Evolutionary conservation across 1,284 basidiomycete species (phyloP).

Genomic region (Coniferiporia sulphurascens): DNA sequence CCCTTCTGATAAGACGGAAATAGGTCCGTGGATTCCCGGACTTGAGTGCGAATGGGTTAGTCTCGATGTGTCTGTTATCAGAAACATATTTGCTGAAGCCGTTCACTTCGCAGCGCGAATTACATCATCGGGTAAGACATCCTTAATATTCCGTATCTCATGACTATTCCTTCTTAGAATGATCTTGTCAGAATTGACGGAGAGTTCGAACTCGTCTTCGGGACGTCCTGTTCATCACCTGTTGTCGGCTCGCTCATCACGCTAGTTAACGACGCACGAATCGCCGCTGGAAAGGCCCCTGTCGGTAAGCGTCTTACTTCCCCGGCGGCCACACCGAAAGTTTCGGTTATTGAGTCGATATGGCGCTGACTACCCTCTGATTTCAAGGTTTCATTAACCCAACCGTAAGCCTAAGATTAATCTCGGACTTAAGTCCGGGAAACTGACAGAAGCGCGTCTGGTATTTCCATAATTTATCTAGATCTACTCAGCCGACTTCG

Average conservation of each 20-base stretch:
- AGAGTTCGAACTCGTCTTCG: conserved; percentile 23
- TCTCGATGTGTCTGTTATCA: background rate
- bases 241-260: conserved; percentile 30
- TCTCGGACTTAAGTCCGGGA: background rate
- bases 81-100: background rate
- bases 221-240: conserved; percentile 25
- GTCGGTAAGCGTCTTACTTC: conserved; percentile 19
- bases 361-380: background rate
- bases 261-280: conserved; percentile 32
- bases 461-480: background rate
- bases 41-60: conserved; percentile 20
- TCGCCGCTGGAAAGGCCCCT: conserved; percentile 26
- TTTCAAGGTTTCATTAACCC: conserved; percentile 23
- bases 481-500: conserved; percentile 28
- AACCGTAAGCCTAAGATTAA: conserved; percentile 9
- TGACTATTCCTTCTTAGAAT: conserved; percentile 14
- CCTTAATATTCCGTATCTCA: background rate
- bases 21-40: conserved; percentile 22
- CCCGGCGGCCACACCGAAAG: background rate
- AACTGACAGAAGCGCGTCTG: background rate
- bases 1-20: background rate
- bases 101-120: conserved; percentile 15
- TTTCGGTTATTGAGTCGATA: background rate
- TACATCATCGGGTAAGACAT: conserved; percentile 20
- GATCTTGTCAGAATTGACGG: conserved; percentile 16